Base-by-base conservation (phyloP, 768 basidiomycete genomes). In the button mushroom (Agaricus bisporus) region DNA sequence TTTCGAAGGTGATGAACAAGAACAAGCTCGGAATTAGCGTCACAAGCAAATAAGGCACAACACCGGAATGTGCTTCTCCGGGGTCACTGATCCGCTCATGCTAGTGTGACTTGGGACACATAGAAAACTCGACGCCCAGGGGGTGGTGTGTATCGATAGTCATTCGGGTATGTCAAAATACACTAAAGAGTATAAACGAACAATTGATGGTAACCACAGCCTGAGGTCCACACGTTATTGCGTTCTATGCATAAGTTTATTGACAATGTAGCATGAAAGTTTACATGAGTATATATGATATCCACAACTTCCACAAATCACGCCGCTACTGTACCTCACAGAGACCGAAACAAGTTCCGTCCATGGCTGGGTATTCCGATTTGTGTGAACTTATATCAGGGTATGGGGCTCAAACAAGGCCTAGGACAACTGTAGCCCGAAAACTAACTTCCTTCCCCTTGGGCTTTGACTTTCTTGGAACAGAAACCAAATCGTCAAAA, bases 341-440 rank as follows among this genome's bases (percentile, higher is more conserved):
- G 4, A 22, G 22, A 22, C 4, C 22, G 14, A 22, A 41, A 49
- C 15, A 41, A 49, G 9, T 17, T n/a, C n/a, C n/a, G n/a, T n/a
- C n/a, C n/a, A n/a, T n/a, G n/a, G n/a, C n/a, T 11, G 41, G 12
- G 37, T 7, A 22, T 22, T 12, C 2, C 43, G n/a, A 28, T 22
- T 22, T 22, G 4, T 22, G 22, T 4, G 22, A 22, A 2, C 22
- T 4, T 22, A 22, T 22, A 1, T 2, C 4, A 22, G 1, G 4
- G 22, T 22, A 4, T 22, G 4, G 22, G 17, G 4, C 7, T 62
- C 60, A 93, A 29, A 91, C 83, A 28, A 93, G 69, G 2, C 89
- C 91, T 39, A 94, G 65, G 17, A 91, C 76, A 50, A 94, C 80
- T 11, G 87, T 92, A 35, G 88, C 90, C 54, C 91, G 72, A 59